Evolutionary conservation across 331 rosid species (phyloP).

Genomic region (Pyracantha coccinea): DNA sequence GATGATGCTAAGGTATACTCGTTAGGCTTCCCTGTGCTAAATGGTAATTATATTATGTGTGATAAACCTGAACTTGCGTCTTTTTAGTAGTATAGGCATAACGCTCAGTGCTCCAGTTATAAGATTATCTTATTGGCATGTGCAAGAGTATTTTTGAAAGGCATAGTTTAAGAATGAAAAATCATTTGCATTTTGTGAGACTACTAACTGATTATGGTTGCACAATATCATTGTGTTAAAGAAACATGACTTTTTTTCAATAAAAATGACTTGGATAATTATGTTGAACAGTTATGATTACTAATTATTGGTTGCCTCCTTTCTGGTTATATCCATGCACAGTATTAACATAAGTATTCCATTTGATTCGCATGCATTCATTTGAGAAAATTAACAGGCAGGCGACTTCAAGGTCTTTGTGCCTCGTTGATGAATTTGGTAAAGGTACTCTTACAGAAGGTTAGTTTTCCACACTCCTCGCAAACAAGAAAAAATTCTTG

Average conservation of each 20-base stretch:
- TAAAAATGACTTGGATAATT: not conserved
- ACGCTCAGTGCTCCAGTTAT: not conserved
- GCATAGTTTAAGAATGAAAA: not conserved
- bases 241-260: not conserved
- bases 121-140: not conserved
- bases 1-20: conserved; percentile 82
- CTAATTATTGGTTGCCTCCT: not conserved
- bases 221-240: not conserved
- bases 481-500: conserved; percentile 2
- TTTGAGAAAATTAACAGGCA: conserved; percentile 44
- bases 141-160: not conserved
- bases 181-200: not conserved
- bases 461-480: conserved; percentile 28
- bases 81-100: not conserved
- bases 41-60: not conserved
- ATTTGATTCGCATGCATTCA: not conserved
- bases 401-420: conserved; percentile 74
- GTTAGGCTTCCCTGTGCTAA: too few species aligned
- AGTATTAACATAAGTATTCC: not conserved
- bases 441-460: conserved; percentile 99
- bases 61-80: conserved; percentile 2
- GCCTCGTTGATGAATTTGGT: conserved; percentile 92
- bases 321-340: not conserved
- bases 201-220: not conserved
- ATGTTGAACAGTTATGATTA: not conserved